These are phyloP conservation scores for Salvia splendens DNA, from an alignment of 257 asterid species.

Conservation along the genomic window DNA sequence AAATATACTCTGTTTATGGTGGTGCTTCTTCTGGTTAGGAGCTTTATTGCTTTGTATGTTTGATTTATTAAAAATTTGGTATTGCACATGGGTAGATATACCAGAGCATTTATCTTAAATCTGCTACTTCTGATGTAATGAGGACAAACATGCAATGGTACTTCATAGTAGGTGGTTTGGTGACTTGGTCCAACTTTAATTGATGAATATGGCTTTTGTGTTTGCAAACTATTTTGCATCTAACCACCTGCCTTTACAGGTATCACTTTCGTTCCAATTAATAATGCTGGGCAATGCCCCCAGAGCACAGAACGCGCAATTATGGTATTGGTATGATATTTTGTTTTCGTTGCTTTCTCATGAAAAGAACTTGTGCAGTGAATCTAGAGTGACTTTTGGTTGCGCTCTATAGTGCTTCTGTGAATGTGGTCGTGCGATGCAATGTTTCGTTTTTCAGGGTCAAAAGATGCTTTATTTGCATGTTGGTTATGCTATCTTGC, in stretches of 20 bases:
- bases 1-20: conserved; percentile 19
- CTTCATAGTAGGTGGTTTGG: conserved; percentile 31
- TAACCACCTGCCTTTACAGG: conserved; percentile 15
- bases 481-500: neutral
- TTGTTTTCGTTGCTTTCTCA: neutral
- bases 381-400: conserved; percentile 12
- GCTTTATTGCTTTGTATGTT: conserved; percentile 6
- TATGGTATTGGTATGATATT: neutral
- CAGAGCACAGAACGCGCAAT: conserved; percentile 12
- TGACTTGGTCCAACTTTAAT: conserved; percentile 14
- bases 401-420: neutral
- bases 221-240: conserved; percentile 27
- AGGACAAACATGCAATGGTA: conserved; percentile 25
- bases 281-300: conserved; percentile 26
- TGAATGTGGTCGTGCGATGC: conserved; percentile 8
- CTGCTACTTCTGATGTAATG: conserved; percentile 20
- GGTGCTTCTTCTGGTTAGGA: conserved; percentile 22
- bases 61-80: conserved; percentile 31
- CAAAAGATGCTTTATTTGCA: neutral
- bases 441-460: neutral
- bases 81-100: conserved; percentile 36
- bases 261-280: conserved; percentile 30
- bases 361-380: conserved; percentile 16
- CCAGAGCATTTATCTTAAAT: conserved; percentile 26
- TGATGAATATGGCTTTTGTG: conserved; percentile 28